Percentiles rank a stretch among this genome's conserved stretches.
Conservation (phyloP, 139 green algal genomes). For the Chlamydomonas applanata region DNA sequence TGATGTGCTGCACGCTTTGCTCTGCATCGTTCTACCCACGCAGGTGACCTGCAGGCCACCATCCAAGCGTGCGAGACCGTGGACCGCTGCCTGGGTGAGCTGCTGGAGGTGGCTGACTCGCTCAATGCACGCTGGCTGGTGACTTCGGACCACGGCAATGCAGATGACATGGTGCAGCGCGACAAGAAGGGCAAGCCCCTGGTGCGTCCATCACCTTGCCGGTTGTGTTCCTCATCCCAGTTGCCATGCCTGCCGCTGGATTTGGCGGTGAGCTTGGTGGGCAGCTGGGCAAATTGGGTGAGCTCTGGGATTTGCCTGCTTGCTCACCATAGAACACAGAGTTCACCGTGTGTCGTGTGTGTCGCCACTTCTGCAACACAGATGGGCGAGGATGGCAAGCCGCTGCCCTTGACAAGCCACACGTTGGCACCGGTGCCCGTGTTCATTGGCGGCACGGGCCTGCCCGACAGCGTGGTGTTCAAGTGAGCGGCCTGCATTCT, state of each 20-base stretch:
- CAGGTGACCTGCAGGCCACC: slow-evolving; percentile 67
- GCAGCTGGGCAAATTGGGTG: no score
- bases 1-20: not conserved
- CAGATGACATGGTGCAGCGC: slow-evolving; percentile 95
- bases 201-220: no score
- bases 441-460: slow-evolving; percentile 83
- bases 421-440: slow-evolving; percentile 90
- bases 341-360: not conserved
- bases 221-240: no score
- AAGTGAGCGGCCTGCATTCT: slow-evolving; percentile 25
- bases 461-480: slow-evolving; percentile 67
- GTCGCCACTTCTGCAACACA: not conserved
- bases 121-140: slow-evolving; percentile 70
- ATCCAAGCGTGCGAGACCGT: slow-evolving; percentile 59
- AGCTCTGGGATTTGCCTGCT: no score
- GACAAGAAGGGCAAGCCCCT: slow-evolving; percentile 86
- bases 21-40: no score
- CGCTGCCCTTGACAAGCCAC: slow-evolving; percentile 88
- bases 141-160: slow-evolving; percentile 93
- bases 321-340: no score
- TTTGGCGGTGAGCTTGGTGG: no score
- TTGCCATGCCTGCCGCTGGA: no score
- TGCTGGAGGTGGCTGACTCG: slow-evolving; percentile 56
- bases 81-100: slow-evolving; percentile 79
- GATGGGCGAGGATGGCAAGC: slow-evolving; percentile 58